Conservation (phyloP, 192 early-diverging fungal species). For the Coemansia nantahalensis region DNA sequence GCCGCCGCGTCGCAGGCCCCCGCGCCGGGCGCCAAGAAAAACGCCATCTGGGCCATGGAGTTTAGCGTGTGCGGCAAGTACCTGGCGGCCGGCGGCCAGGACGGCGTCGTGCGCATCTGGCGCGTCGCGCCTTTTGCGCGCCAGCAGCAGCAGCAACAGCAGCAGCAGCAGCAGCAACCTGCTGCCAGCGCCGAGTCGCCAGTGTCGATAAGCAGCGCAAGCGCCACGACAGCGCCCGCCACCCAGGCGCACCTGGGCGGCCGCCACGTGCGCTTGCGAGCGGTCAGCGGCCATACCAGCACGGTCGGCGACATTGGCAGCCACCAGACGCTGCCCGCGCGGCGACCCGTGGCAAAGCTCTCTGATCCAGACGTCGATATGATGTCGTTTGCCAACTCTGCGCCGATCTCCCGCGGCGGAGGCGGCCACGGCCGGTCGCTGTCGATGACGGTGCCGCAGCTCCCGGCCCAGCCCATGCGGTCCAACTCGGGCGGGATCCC, state of each 20-base stretch:
- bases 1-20: background rate
- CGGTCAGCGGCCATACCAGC: conserved; percentile 3
- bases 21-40: conserved; percentile 3
- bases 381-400: conserved; percentile 39
- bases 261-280: conserved; percentile 3
- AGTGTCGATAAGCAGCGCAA: background rate
- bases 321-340: background rate
- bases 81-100: conserved; percentile 79
- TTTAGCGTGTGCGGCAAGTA: conserved; percentile 79
- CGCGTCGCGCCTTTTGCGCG: conserved; percentile 41
- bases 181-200: conserved; percentile 4
- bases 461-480: background rate
- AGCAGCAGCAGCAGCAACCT: conserved; percentile 20
- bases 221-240: background rate
- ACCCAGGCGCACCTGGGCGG: too few relatives aligned
- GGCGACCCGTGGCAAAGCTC: background rate
- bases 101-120: conserved; percentile 70
- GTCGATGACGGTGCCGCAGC: conserved; percentile 6
- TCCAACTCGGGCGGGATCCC: background rate
- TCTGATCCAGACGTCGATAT: background rate
- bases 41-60: conserved; percentile 70
- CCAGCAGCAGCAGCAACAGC: conserved; percentile 29
- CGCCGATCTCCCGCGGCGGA: conserved; percentile 21
- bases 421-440: conserved; percentile 33
- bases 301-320: too few relatives aligned